phyloP scores from a whole-genome alignment of 1,284 basidiomycete species.

The Cryptococcus amylolentus region DNA sequence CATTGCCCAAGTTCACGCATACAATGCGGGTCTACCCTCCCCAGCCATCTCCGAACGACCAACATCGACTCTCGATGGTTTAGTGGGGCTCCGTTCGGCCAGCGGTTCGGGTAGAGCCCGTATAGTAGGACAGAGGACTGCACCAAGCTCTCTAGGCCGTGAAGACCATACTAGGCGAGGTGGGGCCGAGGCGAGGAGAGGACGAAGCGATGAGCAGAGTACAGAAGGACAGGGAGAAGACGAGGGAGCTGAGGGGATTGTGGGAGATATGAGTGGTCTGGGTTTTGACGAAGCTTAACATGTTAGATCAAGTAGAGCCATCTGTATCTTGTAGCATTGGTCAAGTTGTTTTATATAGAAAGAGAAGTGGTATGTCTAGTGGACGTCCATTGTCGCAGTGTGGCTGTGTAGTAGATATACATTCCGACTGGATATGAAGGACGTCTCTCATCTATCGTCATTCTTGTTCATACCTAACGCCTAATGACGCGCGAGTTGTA shows the following conservation, averaged over 20 bases:
- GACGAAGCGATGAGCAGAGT: background rate
- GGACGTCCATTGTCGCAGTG: no score
- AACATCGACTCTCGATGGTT: background rate
- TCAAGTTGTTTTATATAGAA: no score
- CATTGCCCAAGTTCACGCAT: background rate
- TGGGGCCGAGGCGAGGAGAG: background rate
- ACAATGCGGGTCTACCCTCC: background rate
- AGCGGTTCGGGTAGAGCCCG: conserved; percentile 1
- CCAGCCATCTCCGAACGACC: background rate
- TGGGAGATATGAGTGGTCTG: no score
- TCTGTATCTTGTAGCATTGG: no score
- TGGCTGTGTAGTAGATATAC: no score
- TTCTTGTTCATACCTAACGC: no score
- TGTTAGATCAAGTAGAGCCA: no score
- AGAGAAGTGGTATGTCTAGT: no score
- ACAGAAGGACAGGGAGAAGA: background rate
- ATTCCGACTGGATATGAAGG: no score
- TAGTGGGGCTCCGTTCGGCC: background rate
- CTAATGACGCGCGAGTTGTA: no score
- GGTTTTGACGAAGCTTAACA: no score
- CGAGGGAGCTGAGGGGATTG: background rate
- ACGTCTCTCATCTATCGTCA: no score
- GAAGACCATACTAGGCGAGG: background rate
- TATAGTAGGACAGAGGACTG: conserved; percentile 6
- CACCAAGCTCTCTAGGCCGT: conserved; percentile 10